Evolutionary conservation across 139 green algal genomes (phyloP), one percentile per base, ranked within the genome.

Genomic region (Pleodorina starrii): DNA sequence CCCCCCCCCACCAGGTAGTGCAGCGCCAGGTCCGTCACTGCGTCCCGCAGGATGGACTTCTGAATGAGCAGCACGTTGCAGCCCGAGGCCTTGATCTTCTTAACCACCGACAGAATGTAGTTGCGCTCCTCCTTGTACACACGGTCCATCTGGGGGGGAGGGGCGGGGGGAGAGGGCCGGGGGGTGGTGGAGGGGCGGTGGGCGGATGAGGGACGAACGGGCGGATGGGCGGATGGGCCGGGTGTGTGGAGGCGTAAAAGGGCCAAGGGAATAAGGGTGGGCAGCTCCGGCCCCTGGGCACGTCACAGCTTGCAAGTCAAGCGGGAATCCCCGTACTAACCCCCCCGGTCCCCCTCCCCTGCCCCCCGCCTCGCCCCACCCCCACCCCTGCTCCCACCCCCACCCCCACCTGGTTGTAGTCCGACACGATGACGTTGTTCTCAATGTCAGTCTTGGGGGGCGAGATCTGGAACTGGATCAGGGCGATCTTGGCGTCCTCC

Each of bases 11-110:
- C 97, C 92, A 99, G 93, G 93, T 99, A 99, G 90, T 99, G 98
- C 82, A 99, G 94, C 21, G 96, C 96, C 17, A 99, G 95, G 89
- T 99, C 98, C 21, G 98, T 99, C 35, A 98, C 95, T 0, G 98
- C 98, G 85, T 99, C 98, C 7, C 98, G 91, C 90, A 99, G 93
- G 90, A 99, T 99, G 87, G 92, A 97, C 93, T 99, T 99, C 90
- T 99, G 98, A 50, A 99, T 97, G 40, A 99, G 96, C 91, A 99
- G 91, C 82, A 99, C 98, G 89, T 99, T 99, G 95, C 96, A 98
- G 38, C 98, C 98, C 29, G 82, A 94, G 36, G 97, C 97, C 75
- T 96, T 96, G 94, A 99, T 98, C 94, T 99, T 99, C 95, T 99
- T 99, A 43, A 99, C 96, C 86, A 99, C 96, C 63, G 92, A 84